Base-by-base conservation (phyloP, 192 early-diverging fungal species). In the Piromyces finnis region DNA sequence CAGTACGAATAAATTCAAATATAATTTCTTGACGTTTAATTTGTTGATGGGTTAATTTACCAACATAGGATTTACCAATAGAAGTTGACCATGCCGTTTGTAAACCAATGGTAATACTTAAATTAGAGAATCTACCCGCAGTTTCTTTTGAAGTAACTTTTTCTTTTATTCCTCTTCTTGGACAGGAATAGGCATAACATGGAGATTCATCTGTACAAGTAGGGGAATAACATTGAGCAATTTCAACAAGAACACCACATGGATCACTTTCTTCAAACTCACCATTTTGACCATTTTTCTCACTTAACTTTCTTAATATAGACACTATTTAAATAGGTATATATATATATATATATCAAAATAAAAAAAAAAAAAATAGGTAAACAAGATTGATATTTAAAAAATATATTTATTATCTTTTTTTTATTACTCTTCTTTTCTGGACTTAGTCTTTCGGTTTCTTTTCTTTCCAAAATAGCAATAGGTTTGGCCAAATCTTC, bases 11-110 rank as follows among this genome's bases (percentile, higher is more conserved):
- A 78, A 97, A 81, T 86, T 99, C 97, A 83, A 92, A 97, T 82
- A 99, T 94, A 32, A 91, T 89, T 85, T 99, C 95, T 83, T 99
- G 97, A 0, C 96, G 90, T 82, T 94, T 94, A 78, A 92, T 89
- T 82, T 97, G 95, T 30, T 88, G 80, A 35, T 90, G 85, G 17
- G 92, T 91, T 7, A 95, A n/a, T n/a, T 68, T 68, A 68, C 51
- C 9, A 68, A 68, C 51, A 68, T 68, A 68, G 9, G 51, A 68
- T 68, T 68, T 68, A n/a, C 51, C 51, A 68, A 68, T 17, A 7
- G 51, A 68, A 22, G 51, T n/a, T 7, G 51, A 68, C 51, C 51
- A 68, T 68, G 51, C n/a, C 2, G 51, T 68, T 68, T 68, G 51
- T 68, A 68, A 68, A 26, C 51, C 51, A n/a, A 68, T 4, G 9